Conservation (phyloP, 495 filamentous ascomycete genomes). For the Chaetomium cochliodes region DNA sequence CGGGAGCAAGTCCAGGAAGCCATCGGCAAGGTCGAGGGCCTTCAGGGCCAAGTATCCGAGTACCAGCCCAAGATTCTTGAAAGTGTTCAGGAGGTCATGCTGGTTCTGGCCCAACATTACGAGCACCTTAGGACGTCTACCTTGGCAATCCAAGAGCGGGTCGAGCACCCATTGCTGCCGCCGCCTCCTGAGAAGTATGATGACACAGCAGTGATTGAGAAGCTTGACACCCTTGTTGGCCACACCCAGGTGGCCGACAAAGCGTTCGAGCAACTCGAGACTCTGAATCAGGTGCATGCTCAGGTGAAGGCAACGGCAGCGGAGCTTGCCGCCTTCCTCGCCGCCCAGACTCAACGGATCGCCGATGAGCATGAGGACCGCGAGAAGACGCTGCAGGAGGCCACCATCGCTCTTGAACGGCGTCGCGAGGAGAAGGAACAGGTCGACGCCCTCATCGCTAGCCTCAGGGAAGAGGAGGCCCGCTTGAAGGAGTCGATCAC, state of each 20-base stretch:
- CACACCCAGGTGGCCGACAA: conserved; percentile 59
- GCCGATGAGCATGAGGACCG: conserved; percentile 75
- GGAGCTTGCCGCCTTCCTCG: conserved; percentile 82
- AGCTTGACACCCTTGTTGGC: conserved; percentile 79
- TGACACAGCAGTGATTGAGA: conserved; percentile 70
- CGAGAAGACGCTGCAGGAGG: conserved; percentile 79
- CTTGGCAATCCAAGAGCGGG: conserved; percentile 53
- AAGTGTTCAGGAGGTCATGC: conserved; percentile 77
- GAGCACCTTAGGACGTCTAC: conserved; percentile 60
- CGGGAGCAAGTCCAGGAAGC: conserved; percentile 72
- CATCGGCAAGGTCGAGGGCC: conserved; percentile 65
- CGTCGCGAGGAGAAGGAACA: conserved; percentile 73
- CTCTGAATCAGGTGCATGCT: conserved; percentile 84
- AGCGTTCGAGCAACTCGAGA: conserved; percentile 62
- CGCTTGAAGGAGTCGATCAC: conserved; percentile 42
- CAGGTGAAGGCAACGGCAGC: conserved; percentile 84
- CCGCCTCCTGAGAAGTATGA: conserved; percentile 49
- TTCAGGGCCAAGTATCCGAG: conserved; percentile 73
- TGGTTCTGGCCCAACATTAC: conserved; percentile 76
- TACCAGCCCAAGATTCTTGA: conserved; percentile 83
- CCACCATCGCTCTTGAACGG: conserved; percentile 75
- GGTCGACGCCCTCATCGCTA: conserved; percentile 69
- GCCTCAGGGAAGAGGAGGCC: conserved; percentile 45
- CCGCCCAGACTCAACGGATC: conserved; percentile 72
- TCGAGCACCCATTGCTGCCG: conserved; percentile 44